Evolutionary conservation across 2,329 filamentous ascomycete genomes (phyloP).

Genomic region (Neophaeococcomyces aloes): DNA sequence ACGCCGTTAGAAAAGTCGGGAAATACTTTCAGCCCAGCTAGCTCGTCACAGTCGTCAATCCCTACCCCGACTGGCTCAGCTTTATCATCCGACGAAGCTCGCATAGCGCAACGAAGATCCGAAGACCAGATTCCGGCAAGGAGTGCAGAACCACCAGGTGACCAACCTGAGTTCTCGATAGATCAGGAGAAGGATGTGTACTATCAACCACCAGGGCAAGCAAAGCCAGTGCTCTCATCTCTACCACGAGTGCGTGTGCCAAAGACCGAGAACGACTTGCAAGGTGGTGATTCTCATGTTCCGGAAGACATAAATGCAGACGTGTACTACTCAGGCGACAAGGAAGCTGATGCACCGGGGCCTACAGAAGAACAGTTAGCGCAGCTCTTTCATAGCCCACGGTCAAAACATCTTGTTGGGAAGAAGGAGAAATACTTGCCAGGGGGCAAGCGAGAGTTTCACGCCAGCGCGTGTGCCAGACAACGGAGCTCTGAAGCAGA

Average conservation of each 20-base stretch:
- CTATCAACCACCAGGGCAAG: slow-evolving; percentile 40
- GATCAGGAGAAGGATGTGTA: slow-evolving; percentile 51
- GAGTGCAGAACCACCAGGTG: slow-evolving; percentile 35
- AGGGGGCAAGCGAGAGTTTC: slow-evolving; percentile 12
- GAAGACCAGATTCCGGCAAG: slow-evolving; percentile 45
- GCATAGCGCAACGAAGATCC: slow-evolving; percentile 37
- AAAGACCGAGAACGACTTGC: slow-evolving; percentile 37
- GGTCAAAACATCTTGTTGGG: slow-evolving; percentile 44
- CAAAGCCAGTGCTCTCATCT: slow-evolving; percentile 40
- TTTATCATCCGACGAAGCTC: slow-evolving; percentile 34
- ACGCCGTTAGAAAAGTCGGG: slow-evolving; percentile 21
- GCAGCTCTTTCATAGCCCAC: slow-evolving; percentile 52
- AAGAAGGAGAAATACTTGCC: slow-evolving; percentile 28
- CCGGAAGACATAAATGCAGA: slow-evolving; percentile 44
- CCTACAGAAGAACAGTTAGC: slow-evolving; percentile 49
- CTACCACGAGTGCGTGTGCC: slow-evolving; percentile 48
- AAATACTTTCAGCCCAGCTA: slow-evolving; percentile 27
- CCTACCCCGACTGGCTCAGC: slow-evolving; percentile 26
- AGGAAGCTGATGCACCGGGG: slow-evolving; percentile 21
- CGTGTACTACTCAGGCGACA: slow-evolving; percentile 37
- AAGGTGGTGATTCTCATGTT: slow-evolving; percentile 33
- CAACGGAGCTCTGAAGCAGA: slow-evolving; percentile 18
- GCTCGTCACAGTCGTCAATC: slow-evolving; percentile 34
- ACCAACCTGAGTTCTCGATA: slow-evolving; percentile 27
- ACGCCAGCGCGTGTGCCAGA: slow-evolving; percentile 10